Evolutionary conservation across 2,329 filamentous ascomycete genomes (phyloP).

Genomic region (Pseudogymnoascus sp.): DNA sequence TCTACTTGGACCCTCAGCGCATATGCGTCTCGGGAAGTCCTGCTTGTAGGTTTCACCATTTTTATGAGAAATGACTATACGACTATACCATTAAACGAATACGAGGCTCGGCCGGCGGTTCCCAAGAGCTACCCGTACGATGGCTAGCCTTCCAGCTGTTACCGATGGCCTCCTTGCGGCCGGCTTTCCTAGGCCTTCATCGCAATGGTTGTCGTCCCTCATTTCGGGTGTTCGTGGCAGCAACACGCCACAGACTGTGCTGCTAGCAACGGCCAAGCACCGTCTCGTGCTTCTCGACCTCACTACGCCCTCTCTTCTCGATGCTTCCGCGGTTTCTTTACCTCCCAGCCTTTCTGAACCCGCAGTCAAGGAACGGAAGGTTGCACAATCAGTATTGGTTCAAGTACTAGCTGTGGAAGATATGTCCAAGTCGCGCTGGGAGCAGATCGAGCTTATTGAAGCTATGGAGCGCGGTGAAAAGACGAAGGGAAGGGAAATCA

Average conservation of each 20-base stretch:
- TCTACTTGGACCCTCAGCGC: conserved; percentile 2
- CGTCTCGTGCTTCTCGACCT: conserved; percentile 75
- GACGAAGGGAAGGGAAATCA: conserved; percentile 69
- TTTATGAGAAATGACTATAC: neutral
- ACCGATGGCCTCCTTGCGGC: neutral
- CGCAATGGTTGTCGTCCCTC: conserved; percentile 35
- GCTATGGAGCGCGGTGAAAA: conserved; percentile 63
- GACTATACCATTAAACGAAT: neutral
- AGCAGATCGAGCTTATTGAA: conserved; percentile 77
- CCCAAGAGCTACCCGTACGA: conserved; percentile 1
- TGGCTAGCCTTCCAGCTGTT: conserved; percentile 42
- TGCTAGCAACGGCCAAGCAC: conserved; percentile 65
- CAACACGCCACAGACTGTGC: conserved; percentile 56
- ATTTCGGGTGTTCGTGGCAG: conserved; percentile 34
- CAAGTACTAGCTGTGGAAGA: conserved; percentile 86
- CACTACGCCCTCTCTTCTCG: conserved; percentile 46
- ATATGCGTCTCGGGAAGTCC: neutral
- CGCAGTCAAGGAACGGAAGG: conserved; percentile 42
- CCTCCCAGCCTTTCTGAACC: conserved; percentile 50
- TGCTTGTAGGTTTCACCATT: neutral
- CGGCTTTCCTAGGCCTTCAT: conserved; percentile 11
- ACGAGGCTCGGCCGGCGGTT: neutral
- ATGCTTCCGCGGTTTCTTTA: conserved; percentile 39
- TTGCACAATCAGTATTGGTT: conserved; percentile 58
- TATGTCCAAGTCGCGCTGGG: conserved; percentile 69